Base-by-base conservation (phyloP, 2,329 filamentous ascomycete species). In the Didymella exigua region DNA sequence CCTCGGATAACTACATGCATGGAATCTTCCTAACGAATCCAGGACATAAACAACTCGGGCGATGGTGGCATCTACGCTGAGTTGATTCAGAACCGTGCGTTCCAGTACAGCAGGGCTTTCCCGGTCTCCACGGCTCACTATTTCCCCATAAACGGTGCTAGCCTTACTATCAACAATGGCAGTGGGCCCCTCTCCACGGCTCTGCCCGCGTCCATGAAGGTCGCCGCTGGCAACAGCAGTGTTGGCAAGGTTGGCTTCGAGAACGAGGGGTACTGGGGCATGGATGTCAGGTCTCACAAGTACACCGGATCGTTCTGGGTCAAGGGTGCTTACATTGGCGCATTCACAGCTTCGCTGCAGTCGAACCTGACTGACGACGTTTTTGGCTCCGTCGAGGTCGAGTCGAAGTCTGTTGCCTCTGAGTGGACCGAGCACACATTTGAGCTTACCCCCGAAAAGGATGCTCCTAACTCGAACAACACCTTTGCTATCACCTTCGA, bases 1-100 rank as follows among this genome's bases (percentile, higher is more conserved):
- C 9, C 43, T 9, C 10, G 2, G 14, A 7, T 34, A 1, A 6
- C 5, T 14, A 21, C 5, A 1, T 14, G 1, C 3, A 14, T 6
- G 13, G 11, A 5, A 10, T 2, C 36, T 36, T 38, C n/a, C 52
- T 66, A 19, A 64, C 18, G 3, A 1, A 1, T 1, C 21, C 5
- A 71, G 68, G 68, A 71, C 14, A 87, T 87, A 70, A 86, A 86
- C 71, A 84, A 89, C 70, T 87, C 84, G 2, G 87, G 88, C 2
- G 88, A 91, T 66, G 88, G 88, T 19, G 88, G 88, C 5, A 83
- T 90, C 58, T 90, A 91, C 68, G 88, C 85, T 43, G 87, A 91
- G 67, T 73, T 91, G 51, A 83, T 91, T 52, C 82, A 81, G 46
- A 91, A 91, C 72, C 82, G 87, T 43, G 88, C 87, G 10, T 90